Base-by-base conservation (phyloP, 352 stramenopile genomes). In the Hyaloperonospora arabidopsidis region DNA sequence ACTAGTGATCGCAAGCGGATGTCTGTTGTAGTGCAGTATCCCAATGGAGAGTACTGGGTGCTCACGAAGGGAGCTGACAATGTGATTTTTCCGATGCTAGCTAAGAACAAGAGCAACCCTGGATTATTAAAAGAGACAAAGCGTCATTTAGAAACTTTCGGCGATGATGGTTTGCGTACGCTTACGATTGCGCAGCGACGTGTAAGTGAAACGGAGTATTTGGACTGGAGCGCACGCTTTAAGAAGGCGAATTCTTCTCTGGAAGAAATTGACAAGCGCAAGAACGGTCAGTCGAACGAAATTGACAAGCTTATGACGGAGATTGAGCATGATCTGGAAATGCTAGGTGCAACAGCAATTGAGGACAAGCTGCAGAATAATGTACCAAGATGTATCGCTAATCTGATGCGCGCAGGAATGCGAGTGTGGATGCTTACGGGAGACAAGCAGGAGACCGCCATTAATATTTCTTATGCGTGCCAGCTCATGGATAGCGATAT, bases 391-490 rank as follows among this genome's bases (percentile, higher is more conserved):
- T 76, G 84, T 15, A 97, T 97, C 29, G 70, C 80, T 0, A 86
- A 87, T 48, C 61, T 97, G 2, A 86, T 87, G 59, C 67, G 64
- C 12, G 89, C 85, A 0, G 85, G 86, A 19, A 96, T 97, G 59
- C 89, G 93, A 39, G 70, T 97, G 18, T 97, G 89, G 87, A 93
- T 97, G 67, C 80, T 97, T 15, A 97, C 92, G 10, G 90, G 90
- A 28, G 92, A 97, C 68, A 97, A 97, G 63, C 63, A 92, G 38
- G 91, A 97, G 60, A 97, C 92, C 2, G 92, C 92, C 17, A 96
- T 97, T 57, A 97, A 97, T 65, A 97, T 97, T 58, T 88, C 77
- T 28, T 96, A 94, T 52, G 84, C 87, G 5, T 95, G 84, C 47
- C 78, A 90, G 45, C 68, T 97, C 11, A 79, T 97, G 57, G 70